Base-by-base conservation (phyloP, 495 filamentous ascomycete species). In the Neurospora sp. region DNA sequence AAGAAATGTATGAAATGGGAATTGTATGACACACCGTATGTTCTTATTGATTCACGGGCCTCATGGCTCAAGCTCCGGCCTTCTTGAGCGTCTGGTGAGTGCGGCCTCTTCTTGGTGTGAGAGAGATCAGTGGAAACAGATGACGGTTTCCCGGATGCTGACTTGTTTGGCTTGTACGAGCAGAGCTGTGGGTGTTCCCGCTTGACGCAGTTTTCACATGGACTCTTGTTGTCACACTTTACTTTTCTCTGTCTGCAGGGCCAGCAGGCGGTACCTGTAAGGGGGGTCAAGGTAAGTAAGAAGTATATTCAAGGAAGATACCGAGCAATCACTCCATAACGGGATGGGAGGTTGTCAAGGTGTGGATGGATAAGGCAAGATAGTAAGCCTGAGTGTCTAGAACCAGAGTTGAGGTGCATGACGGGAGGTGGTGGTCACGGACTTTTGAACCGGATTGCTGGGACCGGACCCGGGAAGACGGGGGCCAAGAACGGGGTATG, bases 191-290 rank as follows among this genome's bases (percentile, higher is more conserved):
- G 86, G 78, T 93, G 90, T 73, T 92, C 90, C 74, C 91, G 86
- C 83, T 92, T 92, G 76, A 91, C 87, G 77, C 91, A 93, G 42
- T 91, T 90, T 77, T 92, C 89, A 79, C 91, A 93, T 2, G 91
- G 91, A 66, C 89, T 84, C 72, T 91, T 90, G 76, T 91, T 90
- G 80, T 92, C 90, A 78, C 91, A 93, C 82, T 91, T 92, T 54
- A 92, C 91, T 76, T 93, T 93, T 31, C 91, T 85, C 79, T 91
- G 89, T 75, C 91, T 85, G 80, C 91, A 92, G 39, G 91, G 90
- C 84, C 91, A 93, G 80, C 91, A 93, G 42, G 91, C 90, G 70
- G 87, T 88, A 38, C 87, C 87, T 88, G 75, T 18, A 78, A 11
- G 41, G n/a, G 44, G 9, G 5, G 72, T 70, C 54, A 44, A 62